Evolutionary conservation across 2,329 filamentous ascomycete species (phyloP).

Genomic region (Curvularia sp.): DNA sequence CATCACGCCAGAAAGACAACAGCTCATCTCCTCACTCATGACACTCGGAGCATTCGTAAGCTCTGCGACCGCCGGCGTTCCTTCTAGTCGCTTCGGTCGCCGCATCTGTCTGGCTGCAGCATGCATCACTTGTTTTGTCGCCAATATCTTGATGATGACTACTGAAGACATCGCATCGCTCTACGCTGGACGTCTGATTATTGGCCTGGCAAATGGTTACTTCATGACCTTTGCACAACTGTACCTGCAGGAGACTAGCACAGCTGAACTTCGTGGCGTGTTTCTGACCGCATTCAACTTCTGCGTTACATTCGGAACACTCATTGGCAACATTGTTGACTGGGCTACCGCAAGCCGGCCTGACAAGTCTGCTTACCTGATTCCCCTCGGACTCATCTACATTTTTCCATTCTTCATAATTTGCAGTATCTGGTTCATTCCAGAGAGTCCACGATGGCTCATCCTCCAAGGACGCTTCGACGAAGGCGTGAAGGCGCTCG

Average conservation of each 20-base stretch:
- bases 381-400: conserved; percentile 63
- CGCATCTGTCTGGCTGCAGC: conserved; percentile 56
- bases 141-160: conserved; percentile 66
- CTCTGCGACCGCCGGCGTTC: conserved; percentile 50
- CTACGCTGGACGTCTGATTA: conserved; percentile 62
- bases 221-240: conserved; percentile 58
- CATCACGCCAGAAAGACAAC: conserved; percentile 49
- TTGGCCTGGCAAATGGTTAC: conserved; percentile 52
- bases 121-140: conserved; percentile 57
- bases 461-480: conserved; percentile 42
- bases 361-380: conserved; percentile 51
- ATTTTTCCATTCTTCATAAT: conserved; percentile 53
- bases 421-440: conserved; percentile 45
- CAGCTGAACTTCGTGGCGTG: conserved; percentile 59
- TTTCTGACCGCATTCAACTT: conserved; percentile 59
- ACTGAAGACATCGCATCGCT: conserved; percentile 61
- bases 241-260: conserved; percentile 60
- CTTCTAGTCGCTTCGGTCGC: conserved; percentile 54
- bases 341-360: conserved; percentile 54
- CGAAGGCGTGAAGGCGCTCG: conserved; percentile 50
- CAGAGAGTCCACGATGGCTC: conserved; percentile 45
- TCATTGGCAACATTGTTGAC: conserved; percentile 60
- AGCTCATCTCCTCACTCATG: conserved; percentile 57
- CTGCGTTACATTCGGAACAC: conserved; percentile 55
- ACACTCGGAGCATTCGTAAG: conserved; percentile 56